Percentiles rank a stretch among this genome's conserved stretches.
Conservation (phyloP, 2,329 filamentous ascomycete species). For the Geosmithia morbida region DNA sequence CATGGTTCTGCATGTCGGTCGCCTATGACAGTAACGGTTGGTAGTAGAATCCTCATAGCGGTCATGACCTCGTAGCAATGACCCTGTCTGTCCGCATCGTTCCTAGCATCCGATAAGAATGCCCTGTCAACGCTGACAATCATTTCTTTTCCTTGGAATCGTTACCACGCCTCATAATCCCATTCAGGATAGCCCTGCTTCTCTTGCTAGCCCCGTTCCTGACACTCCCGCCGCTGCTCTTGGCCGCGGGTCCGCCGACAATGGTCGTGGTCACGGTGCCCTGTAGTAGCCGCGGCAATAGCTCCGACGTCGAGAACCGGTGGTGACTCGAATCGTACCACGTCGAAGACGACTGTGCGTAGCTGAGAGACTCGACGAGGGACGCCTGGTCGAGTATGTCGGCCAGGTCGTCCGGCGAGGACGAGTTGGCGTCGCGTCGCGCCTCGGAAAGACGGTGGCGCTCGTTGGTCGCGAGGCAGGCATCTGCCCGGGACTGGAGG, state of each 20-base stretch:
- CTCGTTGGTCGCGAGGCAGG: slow-evolving; percentile 35
- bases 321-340: slow-evolving; percentile 12
- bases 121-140: background rate
- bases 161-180: slow-evolving; percentile 26
- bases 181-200: slow-evolving; percentile 25
- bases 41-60: too few species aligned
- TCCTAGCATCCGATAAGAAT: too few species aligned
- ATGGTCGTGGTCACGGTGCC: background rate
- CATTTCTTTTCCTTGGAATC: background rate
- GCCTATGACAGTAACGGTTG: too few species aligned
- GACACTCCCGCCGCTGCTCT: background rate
- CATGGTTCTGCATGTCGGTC: too few species aligned
- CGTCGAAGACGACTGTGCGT: slow-evolving; percentile 13
- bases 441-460: slow-evolving; percentile 22
- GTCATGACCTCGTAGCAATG: too few species aligned
- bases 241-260: background rate
- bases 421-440: background rate
- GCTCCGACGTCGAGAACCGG: background rate
- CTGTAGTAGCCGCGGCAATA: background rate
- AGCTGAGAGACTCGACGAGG: slow-evolving; percentile 17
- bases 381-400: slow-evolving; percentile 32
- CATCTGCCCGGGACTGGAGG: slow-evolving; percentile 35
- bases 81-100: too few species aligned
- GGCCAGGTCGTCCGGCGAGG: slow-evolving; percentile 18
- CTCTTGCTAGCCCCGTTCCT: slow-evolving; percentile 12